Conservation (phyloP, 23 red algal genomes). For the Chondrus crispus region DNA sequence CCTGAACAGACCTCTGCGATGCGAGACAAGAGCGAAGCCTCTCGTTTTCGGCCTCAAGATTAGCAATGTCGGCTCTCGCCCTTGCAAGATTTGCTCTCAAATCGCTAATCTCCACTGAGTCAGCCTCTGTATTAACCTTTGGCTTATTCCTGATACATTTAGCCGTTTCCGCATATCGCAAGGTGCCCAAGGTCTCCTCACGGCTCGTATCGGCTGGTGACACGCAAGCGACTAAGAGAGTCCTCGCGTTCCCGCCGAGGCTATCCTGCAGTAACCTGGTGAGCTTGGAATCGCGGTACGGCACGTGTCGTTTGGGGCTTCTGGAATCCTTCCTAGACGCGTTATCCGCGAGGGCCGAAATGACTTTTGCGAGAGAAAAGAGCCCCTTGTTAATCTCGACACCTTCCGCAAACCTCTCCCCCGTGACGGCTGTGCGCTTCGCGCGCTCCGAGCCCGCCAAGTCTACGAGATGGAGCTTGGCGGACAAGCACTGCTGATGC, state of each 20-base stretch:
- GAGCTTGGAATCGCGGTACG: constrained; percentile 94
- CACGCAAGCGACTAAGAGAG: constrained; percentile 74
- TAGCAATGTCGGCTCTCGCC: constrained; percentile 68
- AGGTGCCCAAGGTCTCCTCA: constrained; percentile 91
- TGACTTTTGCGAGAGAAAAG: constrained; percentile 85
- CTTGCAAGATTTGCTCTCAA: constrained; percentile 46
- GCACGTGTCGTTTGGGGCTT: constrained; percentile 46
- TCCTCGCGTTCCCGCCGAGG: constrained; percentile 83
- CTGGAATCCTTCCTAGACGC: neutral
- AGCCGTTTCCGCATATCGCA: constrained; percentile 86
- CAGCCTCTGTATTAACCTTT: constrained; percentile 77
- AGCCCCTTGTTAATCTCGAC: constrained; percentile 93
- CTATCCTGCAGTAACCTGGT: constrained; percentile 92
- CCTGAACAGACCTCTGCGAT: neutral
- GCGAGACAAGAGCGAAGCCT: neutral
- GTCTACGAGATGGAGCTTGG: constrained; percentile 86
- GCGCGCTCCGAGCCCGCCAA: constrained; percentile 90
- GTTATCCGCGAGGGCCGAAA: constrained; percentile 50
- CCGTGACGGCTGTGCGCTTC: constrained; percentile 66
- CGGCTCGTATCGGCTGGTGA: constrained; percentile 60
- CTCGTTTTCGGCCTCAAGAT: constrained; percentile 66
- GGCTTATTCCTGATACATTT: constrained; percentile 94
- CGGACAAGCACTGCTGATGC: constrained; percentile 16
- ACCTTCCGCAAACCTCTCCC: constrained; percentile 78
- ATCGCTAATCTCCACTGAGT: constrained; percentile 60